Evolutionary conservation across 2,329 filamentous ascomycete genomes (phyloP), one percentile per base, ranked within the genome.

Genomic region (Fusarium odoratissimum): DNA sequence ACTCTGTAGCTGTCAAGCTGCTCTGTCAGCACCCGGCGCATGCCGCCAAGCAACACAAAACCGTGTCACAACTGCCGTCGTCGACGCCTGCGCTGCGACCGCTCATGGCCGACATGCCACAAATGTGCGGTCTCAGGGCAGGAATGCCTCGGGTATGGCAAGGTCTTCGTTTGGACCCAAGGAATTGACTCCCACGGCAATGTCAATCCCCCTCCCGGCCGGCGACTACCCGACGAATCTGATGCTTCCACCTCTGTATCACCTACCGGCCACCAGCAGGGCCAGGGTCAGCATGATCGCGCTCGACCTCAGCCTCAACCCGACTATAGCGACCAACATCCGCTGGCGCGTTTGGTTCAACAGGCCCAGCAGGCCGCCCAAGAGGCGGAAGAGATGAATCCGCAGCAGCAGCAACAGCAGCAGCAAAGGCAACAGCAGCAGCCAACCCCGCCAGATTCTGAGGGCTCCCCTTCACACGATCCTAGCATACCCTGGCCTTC

Each of bases 61-160:
- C 76, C 86, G 67, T 91, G 89, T 79, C 88, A 91, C 80, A 91
- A 90, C 80, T 91, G 89, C 80, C 88, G 89, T 67, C 86, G 86
- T 64, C 86, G 86, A 76, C 86, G 90, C 73, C 85, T 89, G 78
- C 88, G 89, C 76, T 91, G 90, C 79, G 90, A 91, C 80, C 85
- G 87, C 67, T 90, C 89, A 38, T 81, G 86, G 55, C 89, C 89
- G 31, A 83, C 81, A 64, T 91, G 90, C 79, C 85, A 87, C 75
- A 91, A 91, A 82, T 91, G 89, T 79, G 80, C 82, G 60, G 83
- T 82, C 74, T 83, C 85, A 45, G 88, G 88, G 33, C 83, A 88
- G 77, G 84, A 88, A 74, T 91, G 90, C 81, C 86, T 90, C 68
- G 90, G 90, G 42, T 91, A 91, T 79, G 89, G 87, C 67, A 87